These are phyloP conservation scores for Wallacemonas collosoma DNA, from an alignment of 208 protist species.

Conservation along the genomic window DNA sequence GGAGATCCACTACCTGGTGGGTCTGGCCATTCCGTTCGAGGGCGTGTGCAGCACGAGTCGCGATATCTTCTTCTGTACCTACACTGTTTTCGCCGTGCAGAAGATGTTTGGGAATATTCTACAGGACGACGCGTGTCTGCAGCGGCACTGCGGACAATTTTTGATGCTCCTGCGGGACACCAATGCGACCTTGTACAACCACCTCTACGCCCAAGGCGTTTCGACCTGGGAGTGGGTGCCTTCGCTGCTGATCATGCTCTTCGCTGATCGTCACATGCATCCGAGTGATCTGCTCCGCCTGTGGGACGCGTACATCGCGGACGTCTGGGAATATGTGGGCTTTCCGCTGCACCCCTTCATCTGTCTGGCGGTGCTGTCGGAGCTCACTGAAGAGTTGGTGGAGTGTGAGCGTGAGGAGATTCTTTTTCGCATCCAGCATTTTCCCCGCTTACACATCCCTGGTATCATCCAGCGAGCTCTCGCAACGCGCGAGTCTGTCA, in stretches of 20 bases:
- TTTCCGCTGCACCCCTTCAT: conserved; percentile 81
- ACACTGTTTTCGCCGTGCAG: conserved; percentile 54
- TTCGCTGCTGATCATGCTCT: conserved; percentile 58
- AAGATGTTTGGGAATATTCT: conserved; percentile 68
- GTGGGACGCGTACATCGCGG: conserved; percentile 83
- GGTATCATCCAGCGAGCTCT: conserved; percentile 75
- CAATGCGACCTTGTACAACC: conserved; percentile 72
- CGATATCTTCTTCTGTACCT: conserved; percentile 70
- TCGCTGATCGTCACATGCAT: conserved; percentile 69
- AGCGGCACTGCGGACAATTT: conserved; percentile 77
- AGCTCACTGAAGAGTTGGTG: conserved; percentile 85
- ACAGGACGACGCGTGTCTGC: conserved; percentile 58
- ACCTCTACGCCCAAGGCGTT: conserved; percentile 75
- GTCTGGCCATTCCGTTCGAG: conserved; percentile 61
- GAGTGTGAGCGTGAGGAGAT: conserved; percentile 75
- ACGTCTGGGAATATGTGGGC: conserved; percentile 43
- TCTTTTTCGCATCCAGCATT: conserved; percentile 59
- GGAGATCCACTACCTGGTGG: conserved; percentile 53
- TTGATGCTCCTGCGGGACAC: conserved; percentile 75
- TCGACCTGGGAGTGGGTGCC: conserved; percentile 78
- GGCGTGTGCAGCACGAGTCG: conserved; percentile 39
- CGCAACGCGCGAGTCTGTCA: conserved; percentile 69
- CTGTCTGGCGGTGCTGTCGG: conserved; percentile 69
- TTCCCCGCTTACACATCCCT: conserved; percentile 75
- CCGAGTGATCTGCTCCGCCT: conserved; percentile 72